These are phyloP conservation scores for Tilletia walkeri DNA, from an alignment of 1,284 basidiomycete species.

Conservation along the genomic window DNA sequence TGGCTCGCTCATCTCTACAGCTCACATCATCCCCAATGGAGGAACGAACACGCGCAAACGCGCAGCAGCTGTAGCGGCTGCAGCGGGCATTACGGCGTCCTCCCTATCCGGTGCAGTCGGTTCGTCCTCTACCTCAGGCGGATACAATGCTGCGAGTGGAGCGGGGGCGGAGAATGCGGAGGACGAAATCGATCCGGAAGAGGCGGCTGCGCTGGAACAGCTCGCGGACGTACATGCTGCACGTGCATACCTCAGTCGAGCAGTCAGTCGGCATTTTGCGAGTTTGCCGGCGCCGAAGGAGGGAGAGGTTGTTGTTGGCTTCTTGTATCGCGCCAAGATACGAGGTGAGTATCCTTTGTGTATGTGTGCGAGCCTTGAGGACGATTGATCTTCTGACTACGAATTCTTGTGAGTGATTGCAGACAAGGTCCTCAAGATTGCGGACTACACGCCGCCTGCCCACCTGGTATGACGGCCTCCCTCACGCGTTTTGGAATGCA, in stretches of 20 bases:
- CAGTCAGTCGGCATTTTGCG: slow-evolving; percentile 43
- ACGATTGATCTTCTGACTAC: not conserved
- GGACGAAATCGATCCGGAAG: not conserved
- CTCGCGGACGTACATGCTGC: slow-evolving; percentile 45
- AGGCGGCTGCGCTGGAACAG: slow-evolving; percentile 29
- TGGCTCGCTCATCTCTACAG: slow-evolving; percentile 12
- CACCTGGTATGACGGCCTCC: not conserved
- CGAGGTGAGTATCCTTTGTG: slow-evolving; percentile 33
- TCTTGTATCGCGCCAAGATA: slow-evolving; percentile 44
- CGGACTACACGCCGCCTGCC: slow-evolving; percentile 11
- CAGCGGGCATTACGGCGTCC: not conserved
- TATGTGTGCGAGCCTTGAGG: not conserved
- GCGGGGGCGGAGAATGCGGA: not conserved
- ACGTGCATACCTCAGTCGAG: slow-evolving; percentile 34
- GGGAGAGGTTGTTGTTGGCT: slow-evolving; percentile 47
- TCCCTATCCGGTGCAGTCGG: not conserved
- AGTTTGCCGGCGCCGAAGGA: slow-evolving; percentile 44
- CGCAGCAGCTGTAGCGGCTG: slow-evolving; percentile 15
- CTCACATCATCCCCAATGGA: slow-evolving; percentile 5
- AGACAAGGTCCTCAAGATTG: slow-evolving; percentile 17
- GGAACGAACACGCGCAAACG: slow-evolving; percentile 8
- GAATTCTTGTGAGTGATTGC: not conserved
- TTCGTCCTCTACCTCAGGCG: not conserved
- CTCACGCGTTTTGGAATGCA: not conserved
- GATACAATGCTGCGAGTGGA: not conserved